phyloP scores from a whole-genome alignment of 1,139 yeast species.

The Trichomonascaceae sp. region DNA sequence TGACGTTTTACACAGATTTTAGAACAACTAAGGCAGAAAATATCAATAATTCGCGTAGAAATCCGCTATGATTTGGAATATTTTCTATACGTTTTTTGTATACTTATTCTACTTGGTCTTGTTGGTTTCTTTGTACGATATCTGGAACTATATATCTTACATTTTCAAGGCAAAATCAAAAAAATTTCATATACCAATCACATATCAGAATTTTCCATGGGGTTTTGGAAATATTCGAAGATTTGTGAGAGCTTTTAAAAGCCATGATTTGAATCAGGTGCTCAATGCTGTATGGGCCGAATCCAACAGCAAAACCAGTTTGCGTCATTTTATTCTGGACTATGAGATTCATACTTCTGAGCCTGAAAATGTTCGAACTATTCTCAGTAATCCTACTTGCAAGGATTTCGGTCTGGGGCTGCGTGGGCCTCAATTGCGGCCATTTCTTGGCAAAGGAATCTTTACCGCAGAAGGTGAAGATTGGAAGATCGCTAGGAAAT shows the following conservation, averaged over 20 bases:
- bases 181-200: not conserved
- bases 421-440: slow-evolving; percentile 39
- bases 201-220: not conserved
- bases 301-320: not conserved
- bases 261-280: not conserved
- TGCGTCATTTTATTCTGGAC: slow-evolving; percentile 2
- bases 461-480: slow-evolving; percentile 51
- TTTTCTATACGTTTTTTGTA: not conserved
- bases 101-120: not conserved
- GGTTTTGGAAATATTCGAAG: not conserved
- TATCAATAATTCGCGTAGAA: not conserved
- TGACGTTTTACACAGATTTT: too few species aligned
- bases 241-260: not conserved
- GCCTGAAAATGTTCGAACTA: slow-evolving; percentile 9
- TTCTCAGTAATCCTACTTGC: slow-evolving; percentile 32
- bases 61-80: not conserved
- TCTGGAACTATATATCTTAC: not conserved
- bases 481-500: slow-evolving; percentile 54
- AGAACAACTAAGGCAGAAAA: too few species aligned
- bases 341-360: slow-evolving; percentile 13
- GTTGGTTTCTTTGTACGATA: not conserved
- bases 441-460: slow-evolving; percentile 52
- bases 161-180: not conserved
- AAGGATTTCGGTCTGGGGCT: slow-evolving; percentile 48
- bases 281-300: not conserved